Base-by-base conservation (phyloP, 768 basidiomycete genomes). In the Boletus subcaerulescens region DNA sequence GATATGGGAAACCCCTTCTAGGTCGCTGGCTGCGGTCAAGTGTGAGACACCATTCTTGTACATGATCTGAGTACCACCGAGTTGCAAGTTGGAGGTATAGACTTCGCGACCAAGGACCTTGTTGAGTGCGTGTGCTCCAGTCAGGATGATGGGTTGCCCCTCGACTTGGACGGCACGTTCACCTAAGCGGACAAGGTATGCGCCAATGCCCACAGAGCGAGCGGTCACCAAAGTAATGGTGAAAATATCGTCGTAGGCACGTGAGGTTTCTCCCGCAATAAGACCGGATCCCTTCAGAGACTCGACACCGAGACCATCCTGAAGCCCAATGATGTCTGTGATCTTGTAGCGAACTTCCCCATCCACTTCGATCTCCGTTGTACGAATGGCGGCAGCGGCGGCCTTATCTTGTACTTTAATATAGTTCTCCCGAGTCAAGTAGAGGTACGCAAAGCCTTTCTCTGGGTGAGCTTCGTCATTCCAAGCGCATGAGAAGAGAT, bases 31-130 rank as follows among this genome's bases (percentile, higher is more conserved):
- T 33, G 97, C 95, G 4, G 93, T 95, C 55, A 98, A 77, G 70
- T 99, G 97, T 5, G 96, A 97, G 52, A 98, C 91, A 74, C 97
- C 97, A 68, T 99, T 99, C 84, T 98, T 98, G 84, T 93, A 91
- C 97, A 99, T 98, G 78, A 99, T 98, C 68, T 99, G 97, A n/a
- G 97, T 98, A 51, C 97, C 97, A 59, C 97, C 97, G 56, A 99
- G 90, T 72, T 98, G 97, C 62, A 99, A 73, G 72, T 98, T 98
- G 51, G 94, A 97, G 10, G 97, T 98, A 71, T 99, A 98, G 44
- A 99, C 97, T 72, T 98, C 97, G 46, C 97, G 90, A 57, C 97
- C 97, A 41, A 99, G 85, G 6, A 99, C 97, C 75, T 99, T 98
- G 82, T 98, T 99, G 61, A 99, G 83, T 5, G 97, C 97, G 8